Conservation (phyloP, 345 rosid species). For the Pseudoturritis turrita region DNA sequence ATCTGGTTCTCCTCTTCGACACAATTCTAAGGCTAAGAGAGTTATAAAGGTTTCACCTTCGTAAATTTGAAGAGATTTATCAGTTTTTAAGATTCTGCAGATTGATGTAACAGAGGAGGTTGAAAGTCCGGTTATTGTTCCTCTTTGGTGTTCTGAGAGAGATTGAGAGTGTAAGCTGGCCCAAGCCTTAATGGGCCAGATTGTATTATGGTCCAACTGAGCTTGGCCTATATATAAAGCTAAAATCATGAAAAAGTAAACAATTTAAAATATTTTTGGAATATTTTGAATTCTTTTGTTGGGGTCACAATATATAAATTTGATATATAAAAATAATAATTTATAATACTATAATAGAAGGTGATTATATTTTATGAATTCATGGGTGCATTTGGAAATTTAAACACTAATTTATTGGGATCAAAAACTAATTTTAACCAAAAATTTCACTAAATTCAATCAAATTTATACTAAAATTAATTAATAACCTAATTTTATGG, state of each 20-base stretch:
- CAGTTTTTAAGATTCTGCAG: not conserved
- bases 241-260: not conserved
- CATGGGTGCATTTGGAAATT: no score
- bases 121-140: not conserved
- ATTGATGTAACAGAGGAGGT: not conserved
- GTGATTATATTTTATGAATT: no score
- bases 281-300: no score
- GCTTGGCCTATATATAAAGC: not conserved
- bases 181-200: not conserved
- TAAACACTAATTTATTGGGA: no score
- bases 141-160: not conserved
- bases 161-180: not conserved
- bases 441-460: no score
- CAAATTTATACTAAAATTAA: no score
- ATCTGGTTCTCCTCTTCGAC: not conserved
- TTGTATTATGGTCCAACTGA: not conserved
- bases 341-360: no score
- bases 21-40: not conserved
- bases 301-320: no score
- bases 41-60: not conserved
- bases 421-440: no score
- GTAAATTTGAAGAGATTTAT: not conserved
- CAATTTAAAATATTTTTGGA: not conserved
- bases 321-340: no score
- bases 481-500: no score